A percentile compares a stretch with the other conserved stretches of the same genome.
Evolutionary conservation across 1,139 yeast genomes (phyloP).

Genomic region (Pichia sp.): DNA sequence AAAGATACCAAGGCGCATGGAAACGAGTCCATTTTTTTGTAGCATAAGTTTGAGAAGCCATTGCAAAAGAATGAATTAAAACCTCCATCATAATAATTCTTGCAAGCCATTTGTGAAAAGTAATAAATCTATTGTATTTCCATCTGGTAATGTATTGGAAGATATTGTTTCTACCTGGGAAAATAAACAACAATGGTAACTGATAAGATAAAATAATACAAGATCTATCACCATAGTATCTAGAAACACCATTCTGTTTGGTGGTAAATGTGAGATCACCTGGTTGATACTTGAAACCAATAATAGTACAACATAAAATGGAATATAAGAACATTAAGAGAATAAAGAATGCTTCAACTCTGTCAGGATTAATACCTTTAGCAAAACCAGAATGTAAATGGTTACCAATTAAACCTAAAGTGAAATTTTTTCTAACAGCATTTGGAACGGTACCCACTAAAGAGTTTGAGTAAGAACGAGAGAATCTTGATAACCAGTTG

Average conservation of each 20-base stretch:
- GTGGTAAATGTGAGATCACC: slow-evolving; percentile 36
- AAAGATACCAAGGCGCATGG: slow-evolving; percentile 36
- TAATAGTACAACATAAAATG: slow-evolving; percentile 22
- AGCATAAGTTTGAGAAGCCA: slow-evolving; percentile 36
- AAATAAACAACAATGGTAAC: slow-evolving; percentile 49
- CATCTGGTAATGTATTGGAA: slow-evolving; percentile 62
- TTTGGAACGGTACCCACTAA: slow-evolving; percentile 35
- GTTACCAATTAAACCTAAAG: slow-evolving; percentile 44
- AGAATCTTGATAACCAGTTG: slow-evolving; percentile 39
- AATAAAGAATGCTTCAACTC: slow-evolving; percentile 52
- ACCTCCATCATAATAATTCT: slow-evolving; percentile 39
- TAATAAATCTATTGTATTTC: slow-evolving; percentile 54
- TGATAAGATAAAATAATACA: slow-evolving; percentile 50
- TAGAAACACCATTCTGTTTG: slow-evolving; percentile 40
- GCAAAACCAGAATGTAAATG: slow-evolving; percentile 39
- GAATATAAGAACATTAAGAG: slow-evolving; percentile 42
- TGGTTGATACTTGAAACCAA: slow-evolving; percentile 39
- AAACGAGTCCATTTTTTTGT: slow-evolving; percentile 40
- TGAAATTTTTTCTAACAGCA: slow-evolving; percentile 36
- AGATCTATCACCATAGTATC: slow-evolving; percentile 56
- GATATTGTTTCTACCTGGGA: slow-evolving; percentile 67
- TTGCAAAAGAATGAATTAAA: slow-evolving; percentile 48
- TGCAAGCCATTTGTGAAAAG: slow-evolving; percentile 63
- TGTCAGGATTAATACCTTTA: slow-evolving; percentile 54
- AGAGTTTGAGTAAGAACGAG: slow-evolving; percentile 34